Percentiles rank a stretch among this genome's conserved stretches.
phyloP scores from a whole-genome alignment of 257 asterid genomes.

The Gentiana straminea region DNA sequence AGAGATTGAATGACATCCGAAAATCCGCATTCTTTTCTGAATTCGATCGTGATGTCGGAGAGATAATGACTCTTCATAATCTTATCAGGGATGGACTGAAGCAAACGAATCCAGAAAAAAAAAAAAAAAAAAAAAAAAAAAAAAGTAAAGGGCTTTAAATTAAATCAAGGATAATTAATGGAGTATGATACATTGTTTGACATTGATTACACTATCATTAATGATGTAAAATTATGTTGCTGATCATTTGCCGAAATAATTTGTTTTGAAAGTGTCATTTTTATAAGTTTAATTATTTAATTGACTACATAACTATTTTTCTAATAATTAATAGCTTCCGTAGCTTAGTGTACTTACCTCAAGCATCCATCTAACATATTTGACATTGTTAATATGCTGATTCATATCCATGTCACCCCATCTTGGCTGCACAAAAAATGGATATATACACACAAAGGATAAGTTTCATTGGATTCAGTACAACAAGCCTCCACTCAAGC shows the following conservation, averaged over 20 bases:
- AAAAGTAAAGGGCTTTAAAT: not conserved
- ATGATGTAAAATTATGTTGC: too few relatives aligned
- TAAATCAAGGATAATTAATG: constrained; percentile 4
- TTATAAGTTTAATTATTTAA: too few relatives aligned
- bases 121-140: too few relatives aligned
- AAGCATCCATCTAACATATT: constrained; percentile 91
- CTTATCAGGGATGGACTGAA: constrained; percentile 70
- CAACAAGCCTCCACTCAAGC: too few relatives aligned
- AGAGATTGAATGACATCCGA: constrained; percentile 67
- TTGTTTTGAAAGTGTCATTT: too few relatives aligned
- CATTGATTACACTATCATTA: too few relatives aligned
- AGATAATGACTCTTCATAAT: constrained; percentile 68
- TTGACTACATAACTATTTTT: too few relatives aligned
- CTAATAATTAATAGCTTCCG: too few relatives aligned
- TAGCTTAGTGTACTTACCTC: constrained; percentile 38
- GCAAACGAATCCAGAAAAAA: not conserved
- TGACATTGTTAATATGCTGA: constrained; percentile 95
- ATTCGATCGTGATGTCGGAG: constrained; percentile 45
- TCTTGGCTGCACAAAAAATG: constrained; percentile 16
- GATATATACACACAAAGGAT: too few relatives aligned
- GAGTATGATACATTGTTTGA: too few relatives aligned
- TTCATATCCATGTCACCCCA: constrained; percentile 93
- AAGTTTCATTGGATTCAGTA: too few relatives aligned
- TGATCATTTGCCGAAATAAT: too few relatives aligned
- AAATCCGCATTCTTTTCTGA: constrained; percentile 79